These are phyloP conservation scores for Ilyonectria destructans DNA, from an alignment of 2,329 filamentous ascomycete species.

Conservation along the genomic window DNA sequence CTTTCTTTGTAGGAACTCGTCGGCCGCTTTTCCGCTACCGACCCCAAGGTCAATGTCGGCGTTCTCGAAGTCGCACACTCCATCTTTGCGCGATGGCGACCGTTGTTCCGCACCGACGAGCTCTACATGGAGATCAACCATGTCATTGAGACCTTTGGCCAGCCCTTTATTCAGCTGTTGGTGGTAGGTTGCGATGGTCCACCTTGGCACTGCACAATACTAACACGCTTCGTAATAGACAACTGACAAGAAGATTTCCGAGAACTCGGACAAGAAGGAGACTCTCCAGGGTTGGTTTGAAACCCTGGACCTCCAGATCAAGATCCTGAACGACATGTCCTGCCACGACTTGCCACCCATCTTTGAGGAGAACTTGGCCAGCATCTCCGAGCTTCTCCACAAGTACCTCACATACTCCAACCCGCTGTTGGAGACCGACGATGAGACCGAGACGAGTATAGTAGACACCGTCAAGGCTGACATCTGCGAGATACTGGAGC, in stretches of 20 bases:
- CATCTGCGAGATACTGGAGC: slow-evolving; percentile 90
- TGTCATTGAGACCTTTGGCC: slow-evolving; percentile 88
- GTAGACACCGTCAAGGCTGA: slow-evolving; percentile 92
- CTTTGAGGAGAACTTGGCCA: slow-evolving; percentile 89
- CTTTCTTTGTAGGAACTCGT: slow-evolving; percentile 79
- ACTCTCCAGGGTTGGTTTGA: slow-evolving; percentile 85
- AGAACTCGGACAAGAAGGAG: slow-evolving; percentile 82
- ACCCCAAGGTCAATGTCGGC: slow-evolving; percentile 90
- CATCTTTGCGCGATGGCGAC: slow-evolving; percentile 96
- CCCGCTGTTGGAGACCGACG: slow-evolving; percentile 84
- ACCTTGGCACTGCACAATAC: slow-evolving; percentile 1
- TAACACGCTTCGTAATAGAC: slow-evolving; percentile 61
- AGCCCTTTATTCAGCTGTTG: slow-evolving; percentile 86
- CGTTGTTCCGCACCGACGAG: slow-evolving; percentile 92
- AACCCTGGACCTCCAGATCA: slow-evolving; percentile 89
- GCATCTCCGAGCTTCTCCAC: slow-evolving; percentile 85
- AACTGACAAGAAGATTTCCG: slow-evolving; percentile 80
- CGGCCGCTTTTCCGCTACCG: slow-evolving; percentile 85
- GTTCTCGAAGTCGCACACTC: slow-evolving; percentile 98
- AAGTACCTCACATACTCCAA: slow-evolving; percentile 96
- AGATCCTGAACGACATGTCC: slow-evolving; percentile 97
- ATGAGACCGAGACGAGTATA: slow-evolving; percentile 90
- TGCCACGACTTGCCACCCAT: slow-evolving; percentile 95
- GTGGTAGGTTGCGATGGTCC: slow-evolving; percentile 65
- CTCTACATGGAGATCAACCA: slow-evolving; percentile 97